These are phyloP conservation scores for Yamadazyma philogaea DNA, from an alignment of 805 yeast species.

Conservation along the genomic window DNA sequence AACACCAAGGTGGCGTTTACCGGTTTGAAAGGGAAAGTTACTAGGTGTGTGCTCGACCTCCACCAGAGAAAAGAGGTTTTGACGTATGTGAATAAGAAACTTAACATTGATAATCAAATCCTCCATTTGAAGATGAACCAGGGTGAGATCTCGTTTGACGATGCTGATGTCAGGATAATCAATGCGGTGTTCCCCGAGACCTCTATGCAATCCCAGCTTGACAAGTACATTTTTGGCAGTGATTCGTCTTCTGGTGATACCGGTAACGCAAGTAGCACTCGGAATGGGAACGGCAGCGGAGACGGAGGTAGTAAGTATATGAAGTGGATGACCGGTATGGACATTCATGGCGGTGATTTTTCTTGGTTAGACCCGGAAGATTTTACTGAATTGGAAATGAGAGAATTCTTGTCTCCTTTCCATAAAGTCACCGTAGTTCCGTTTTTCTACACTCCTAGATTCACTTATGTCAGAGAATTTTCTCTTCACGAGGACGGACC, in stretches of 20 bases:
- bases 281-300: background rate
- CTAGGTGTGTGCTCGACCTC: slow-evolving; percentile 34
- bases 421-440: slow-evolving; percentile 48
- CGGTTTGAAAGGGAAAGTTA: slow-evolving; percentile 37
- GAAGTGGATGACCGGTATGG: slow-evolving; percentile 23
- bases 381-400: slow-evolving; percentile 63
- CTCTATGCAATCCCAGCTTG: slow-evolving; percentile 28
- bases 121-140: slow-evolving; percentile 58
- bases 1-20: slow-evolving; percentile 30
- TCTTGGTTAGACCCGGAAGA: slow-evolving; percentile 78
- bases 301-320: slow-evolving; percentile 8
- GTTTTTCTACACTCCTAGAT: slow-evolving; percentile 52
- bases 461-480: slow-evolving; percentile 59
- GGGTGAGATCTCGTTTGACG: slow-evolving; percentile 67
- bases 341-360: slow-evolving; percentile 27
- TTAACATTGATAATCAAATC: slow-evolving; percentile 32
- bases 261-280: slow-evolving; percentile 4
- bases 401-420: slow-evolving; percentile 36
- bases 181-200: slow-evolving; percentile 62
- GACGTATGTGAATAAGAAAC: slow-evolving; percentile 36
- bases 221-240: slow-evolving; percentile 7
- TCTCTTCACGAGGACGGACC: slow-evolving; percentile 39
- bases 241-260: slow-evolving; percentile 12
- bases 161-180: slow-evolving; percentile 66
- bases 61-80: slow-evolving; percentile 39